Base-by-base conservation (phyloP, 176 grass and related monocot genomes). In the Typha latifolia region DNA sequence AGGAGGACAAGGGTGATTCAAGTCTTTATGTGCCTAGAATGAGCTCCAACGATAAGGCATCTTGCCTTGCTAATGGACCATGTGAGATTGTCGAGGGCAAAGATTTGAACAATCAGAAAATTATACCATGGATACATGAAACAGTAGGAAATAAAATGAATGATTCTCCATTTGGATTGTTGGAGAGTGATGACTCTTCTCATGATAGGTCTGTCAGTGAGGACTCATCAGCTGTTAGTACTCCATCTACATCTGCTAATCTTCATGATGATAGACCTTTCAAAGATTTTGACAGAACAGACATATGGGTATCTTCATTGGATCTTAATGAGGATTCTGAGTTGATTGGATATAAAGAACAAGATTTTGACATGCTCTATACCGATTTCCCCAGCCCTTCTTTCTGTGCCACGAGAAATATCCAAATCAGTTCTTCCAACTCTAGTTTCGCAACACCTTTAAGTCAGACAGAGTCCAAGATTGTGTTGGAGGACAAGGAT, bases 251-350 rank as follows among this genome's bases (percentile, higher is more conserved):
- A 15, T 73, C 77, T 65, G 63, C 62, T 31, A 70, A 27, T 20
- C 13, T 22, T 56, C 34, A 71, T 27, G 64, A 67, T 34, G 77
- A 74, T 77, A 74, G 47, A 20, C 72, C 14, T 12, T 68, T 73
- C 14, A 32, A 72, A 47, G 53, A 88, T 57, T 26, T 74, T 77
- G 85, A 84, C 43, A 63, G 62, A 78, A 71, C 78, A n/a, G 70
- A 84, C 48, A 88, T 84, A 7, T 84, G 85, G 85, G 70, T 84
- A 14, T 64, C 85, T 32, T 84, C 62, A 50, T 71, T 84, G 13
- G 66, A 78, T 74, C 85, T 88, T 16, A 59, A 81, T 12, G 81
- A 88, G 66, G 78, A 84, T 26, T 78, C 66, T 10, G 21, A 68
- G 22, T 63, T 88, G 62, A 59, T 81, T 55, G 62, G 65, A 67